Evolutionary conservation across 352 stramenopile species (phyloP), one percentile per base, ranked within the genome.

Genomic region (Pythium insidiosum): DNA sequence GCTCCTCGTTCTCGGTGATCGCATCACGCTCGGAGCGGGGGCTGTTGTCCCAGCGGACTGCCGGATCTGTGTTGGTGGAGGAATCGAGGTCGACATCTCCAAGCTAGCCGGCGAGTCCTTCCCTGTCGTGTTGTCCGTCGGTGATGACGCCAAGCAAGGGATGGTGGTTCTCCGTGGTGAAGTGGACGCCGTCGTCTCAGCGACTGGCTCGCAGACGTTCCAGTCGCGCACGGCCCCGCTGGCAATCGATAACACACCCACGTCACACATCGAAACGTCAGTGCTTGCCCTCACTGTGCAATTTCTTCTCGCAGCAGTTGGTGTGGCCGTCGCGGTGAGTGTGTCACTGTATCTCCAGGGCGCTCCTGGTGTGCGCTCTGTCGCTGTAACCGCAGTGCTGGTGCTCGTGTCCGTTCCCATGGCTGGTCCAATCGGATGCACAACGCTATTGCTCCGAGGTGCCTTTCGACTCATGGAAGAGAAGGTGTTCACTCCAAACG

Each of bases 71-170:
- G 71, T 86, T 18, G 73, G 93, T 43, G 75, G 91, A 28, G 47
- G 66, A 15, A 60, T 98, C 36, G 72, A 94, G 50, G 87, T 96
- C 39, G 83, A 96, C 59, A 84, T 97, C 63, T 83, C 90, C 22
- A 79, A 82, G 30, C 72, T 98, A 20, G 98, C 93, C 16, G 95
- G 95, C 52, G 93, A 98, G 58, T 97, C 88, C 10, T 89, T 98
- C 47, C 90, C 92, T 2, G 90, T 98, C 21, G 92, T 80, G 11
- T 83, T 95, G 61, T 54, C 63, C 5, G 30, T 56, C 9, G 71
- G 73, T 15, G 82, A 95, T 58, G 89, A 82, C 38, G 78, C 78
- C 33, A 94, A 95, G 66, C 94, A 85, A 68, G 76, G 76, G 23
- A 88, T 86, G 12, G 90, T 72, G 6, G 77, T 96, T 25, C 76